These are phyloP conservation scores for Plectosphaerella sp. DNA, from an alignment of 2,329 filamentous ascomycete genomes.

Conservation along the genomic window DNA sequence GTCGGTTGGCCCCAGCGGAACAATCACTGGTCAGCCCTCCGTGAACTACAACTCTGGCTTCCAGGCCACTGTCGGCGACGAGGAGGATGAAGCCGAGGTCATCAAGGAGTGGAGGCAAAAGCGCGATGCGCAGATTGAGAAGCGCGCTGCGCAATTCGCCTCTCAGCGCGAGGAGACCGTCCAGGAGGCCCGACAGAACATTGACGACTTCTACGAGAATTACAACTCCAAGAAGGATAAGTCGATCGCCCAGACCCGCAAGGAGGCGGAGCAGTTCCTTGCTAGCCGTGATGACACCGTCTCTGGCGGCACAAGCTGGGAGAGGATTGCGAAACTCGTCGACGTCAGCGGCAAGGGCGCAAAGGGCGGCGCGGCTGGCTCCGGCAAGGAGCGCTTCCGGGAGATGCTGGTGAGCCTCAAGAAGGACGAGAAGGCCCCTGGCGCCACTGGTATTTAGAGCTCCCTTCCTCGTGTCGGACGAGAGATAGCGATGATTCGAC, in stretches of 20 bases:
- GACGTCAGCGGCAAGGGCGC: slow-evolving; percentile 91
- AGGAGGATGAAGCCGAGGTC: slow-evolving; percentile 77
- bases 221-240: slow-evolving; percentile 99
- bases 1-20: slow-evolving; percentile 70
- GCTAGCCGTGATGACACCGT: slow-evolving; percentile 86
- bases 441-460: slow-evolving; percentile 57
- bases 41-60: slow-evolving; percentile 60
- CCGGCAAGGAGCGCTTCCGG: slow-evolving; percentile 93
- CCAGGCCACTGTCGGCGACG: slow-evolving; percentile 50
- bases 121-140: slow-evolving; percentile 75
- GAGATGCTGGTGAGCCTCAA: slow-evolving; percentile 81
- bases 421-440: slow-evolving; percentile 86
- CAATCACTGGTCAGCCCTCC: slow-evolving; percentile 68
- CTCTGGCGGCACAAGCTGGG: slow-evolving; percentile 95
- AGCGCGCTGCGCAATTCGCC: slow-evolving; percentile 79
- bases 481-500: no score
- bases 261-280: slow-evolving; percentile 91
- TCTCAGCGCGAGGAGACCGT: slow-evolving; percentile 81
- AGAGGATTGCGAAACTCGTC: slow-evolving; percentile 96
- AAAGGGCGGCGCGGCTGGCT: slow-evolving; percentile 81
- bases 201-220: slow-evolving; percentile 99
- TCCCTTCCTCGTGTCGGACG: neutral
- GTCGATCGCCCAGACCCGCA: slow-evolving; percentile 77
- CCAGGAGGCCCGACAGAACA: slow-evolving; percentile 85
- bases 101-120: slow-evolving; percentile 90